A percentile compares a stretch with the other conserved stretches of the same genome.
Conservation (phyloP, 2,329 filamentous ascomycete species). For the Beauveria sp. region DNA sequence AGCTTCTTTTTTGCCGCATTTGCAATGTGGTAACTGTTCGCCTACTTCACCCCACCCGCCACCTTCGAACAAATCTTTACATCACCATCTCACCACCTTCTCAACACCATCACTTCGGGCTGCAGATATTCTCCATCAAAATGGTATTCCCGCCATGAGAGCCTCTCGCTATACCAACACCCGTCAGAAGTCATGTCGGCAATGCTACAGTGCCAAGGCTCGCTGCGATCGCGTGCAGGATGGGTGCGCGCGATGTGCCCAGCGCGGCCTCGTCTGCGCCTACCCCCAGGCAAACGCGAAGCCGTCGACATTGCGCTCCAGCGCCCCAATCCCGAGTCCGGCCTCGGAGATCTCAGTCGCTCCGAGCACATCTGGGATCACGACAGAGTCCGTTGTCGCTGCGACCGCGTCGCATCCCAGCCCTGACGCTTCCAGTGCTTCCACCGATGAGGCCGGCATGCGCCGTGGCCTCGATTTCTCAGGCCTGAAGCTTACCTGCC, state of each 20-base stretch:
- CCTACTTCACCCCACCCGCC: too few species aligned
- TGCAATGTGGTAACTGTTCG: too few species aligned
- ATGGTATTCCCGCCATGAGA: neutral
- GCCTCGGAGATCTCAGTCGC: neutral
- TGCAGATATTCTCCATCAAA: neutral
- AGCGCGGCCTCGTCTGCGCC: neutral
- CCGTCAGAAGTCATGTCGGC: conserved; percentile 5
- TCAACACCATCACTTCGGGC: neutral
- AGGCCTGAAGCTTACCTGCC: neutral
- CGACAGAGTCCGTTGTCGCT: neutral
- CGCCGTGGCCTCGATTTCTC: neutral
- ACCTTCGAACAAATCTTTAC: too few species aligned
- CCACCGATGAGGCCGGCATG: neutral
- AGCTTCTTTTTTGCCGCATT: too few species aligned
- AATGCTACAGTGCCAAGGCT: conserved; percentile 1
- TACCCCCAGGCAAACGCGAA: neutral
- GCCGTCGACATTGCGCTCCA: neutral
- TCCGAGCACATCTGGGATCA: neutral
- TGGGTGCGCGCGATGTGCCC: neutral
- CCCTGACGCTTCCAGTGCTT: neutral
- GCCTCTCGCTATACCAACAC: neutral
- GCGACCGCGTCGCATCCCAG: neutral
- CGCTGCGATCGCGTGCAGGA: neutral
- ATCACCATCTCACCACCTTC: neutral
- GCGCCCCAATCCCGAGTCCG: neutral